These are phyloP conservation scores for Suillus cothurnatus DNA, from an alignment of 768 basidiomycete species.

Conservation along the genomic window DNA sequence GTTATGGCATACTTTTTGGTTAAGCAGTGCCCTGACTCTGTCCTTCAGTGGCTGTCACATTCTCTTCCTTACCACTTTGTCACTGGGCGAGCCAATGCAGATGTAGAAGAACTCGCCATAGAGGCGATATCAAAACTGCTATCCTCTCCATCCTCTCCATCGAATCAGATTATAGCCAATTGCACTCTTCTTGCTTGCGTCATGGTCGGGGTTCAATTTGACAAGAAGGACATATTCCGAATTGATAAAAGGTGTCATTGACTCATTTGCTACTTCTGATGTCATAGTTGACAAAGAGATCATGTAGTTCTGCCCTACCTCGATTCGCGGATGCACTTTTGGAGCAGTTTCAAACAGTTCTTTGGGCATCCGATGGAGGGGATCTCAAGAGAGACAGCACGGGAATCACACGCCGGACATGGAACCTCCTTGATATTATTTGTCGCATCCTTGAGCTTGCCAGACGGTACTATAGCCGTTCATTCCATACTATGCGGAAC, in stretches of 20 bases:
- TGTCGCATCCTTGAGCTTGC: background rate
- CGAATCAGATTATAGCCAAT: no score
- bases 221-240: no score
- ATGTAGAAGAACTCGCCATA: background rate
- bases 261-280: background rate
- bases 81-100: background rate
- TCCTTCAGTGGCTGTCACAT: background rate
- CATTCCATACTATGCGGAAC: no score
- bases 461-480: no score
- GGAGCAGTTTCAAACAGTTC: background rate
- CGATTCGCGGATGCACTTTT: background rate
- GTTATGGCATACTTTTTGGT: fast-evolving
- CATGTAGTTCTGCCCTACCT: background rate
- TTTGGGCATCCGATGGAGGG: background rate
- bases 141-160: no score
- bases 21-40: background rate
- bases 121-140: background rate
- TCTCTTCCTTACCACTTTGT: background rate
- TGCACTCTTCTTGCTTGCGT: no score
- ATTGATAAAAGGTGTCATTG: no score
- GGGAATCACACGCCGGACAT: background rate
- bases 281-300: background rate
- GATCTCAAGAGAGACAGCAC: background rate
- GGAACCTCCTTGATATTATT: background rate
- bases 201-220: no score